Percentiles rank a stretch among this genome's conserved stretches.
Conservation (phyloP, 208 protist genomes). For the Acanthamoeba castellanii region DNA sequence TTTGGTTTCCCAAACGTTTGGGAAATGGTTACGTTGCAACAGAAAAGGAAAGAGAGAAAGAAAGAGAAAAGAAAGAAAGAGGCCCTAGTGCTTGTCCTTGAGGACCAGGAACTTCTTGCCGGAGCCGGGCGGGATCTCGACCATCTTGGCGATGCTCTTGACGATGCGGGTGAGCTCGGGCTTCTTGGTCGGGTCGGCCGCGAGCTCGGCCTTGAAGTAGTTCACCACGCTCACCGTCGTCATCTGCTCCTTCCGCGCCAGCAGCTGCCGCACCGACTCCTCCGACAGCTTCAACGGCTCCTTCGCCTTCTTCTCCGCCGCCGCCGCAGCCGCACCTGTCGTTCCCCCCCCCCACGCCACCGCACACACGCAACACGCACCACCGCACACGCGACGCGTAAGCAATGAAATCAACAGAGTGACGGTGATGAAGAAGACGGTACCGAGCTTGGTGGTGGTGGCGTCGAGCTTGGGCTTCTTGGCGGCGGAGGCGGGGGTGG, state of each 20-base stretch:
- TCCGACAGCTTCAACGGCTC: constrained; percentile 55
- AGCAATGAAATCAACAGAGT: too few relatives aligned
- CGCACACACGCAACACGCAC: neutral
- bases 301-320: constrained; percentile 54
- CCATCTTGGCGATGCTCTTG: constrained; percentile 59
- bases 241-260: constrained; percentile 59
- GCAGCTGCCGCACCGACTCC: constrained; percentile 40
- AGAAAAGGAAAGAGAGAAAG: too few relatives aligned
- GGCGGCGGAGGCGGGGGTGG: neutral
- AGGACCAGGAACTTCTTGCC: constrained; percentile 73
- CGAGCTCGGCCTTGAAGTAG: constrained; percentile 68
- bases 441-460: neutral
- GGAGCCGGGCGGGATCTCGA: constrained; percentile 51
- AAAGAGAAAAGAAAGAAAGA: too few relatives aligned
- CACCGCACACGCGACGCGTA: neutral
- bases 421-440: too few relatives aligned
- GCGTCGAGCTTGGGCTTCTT: constrained; percentile 31
- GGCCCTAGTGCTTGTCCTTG: neutral
- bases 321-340: too few relatives aligned
- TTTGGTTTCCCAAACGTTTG: too few relatives aligned
- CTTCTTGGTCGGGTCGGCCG: constrained; percentile 49
- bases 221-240: constrained; percentile 22
- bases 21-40: too few relatives aligned
- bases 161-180: constrained; percentile 45
- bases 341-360: too few relatives aligned